phyloP scores from a whole-genome alignment of 805 yeast species.

The Ogataea minuta region DNA sequence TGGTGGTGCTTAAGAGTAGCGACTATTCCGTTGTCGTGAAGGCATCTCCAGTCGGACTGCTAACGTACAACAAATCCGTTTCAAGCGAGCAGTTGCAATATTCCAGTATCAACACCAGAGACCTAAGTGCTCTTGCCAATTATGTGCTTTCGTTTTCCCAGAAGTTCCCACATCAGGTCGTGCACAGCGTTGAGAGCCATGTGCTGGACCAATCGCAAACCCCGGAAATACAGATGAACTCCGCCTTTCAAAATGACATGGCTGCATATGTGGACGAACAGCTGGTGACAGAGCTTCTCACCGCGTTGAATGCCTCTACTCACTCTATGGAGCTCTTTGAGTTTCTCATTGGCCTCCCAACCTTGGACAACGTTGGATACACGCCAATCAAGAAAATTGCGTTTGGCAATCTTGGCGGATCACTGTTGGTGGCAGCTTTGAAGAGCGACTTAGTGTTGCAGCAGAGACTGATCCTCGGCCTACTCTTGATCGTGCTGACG shows the following conservation, averaged over 20 bases:
- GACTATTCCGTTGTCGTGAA: constrained; percentile 36
- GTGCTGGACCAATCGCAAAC: constrained; percentile 37
- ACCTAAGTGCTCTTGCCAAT: constrained; percentile 26
- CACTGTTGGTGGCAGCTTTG: constrained; percentile 22
- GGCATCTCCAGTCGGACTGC: constrained; percentile 34
- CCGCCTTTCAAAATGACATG: constrained; percentile 42
- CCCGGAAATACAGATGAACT: constrained; percentile 35
- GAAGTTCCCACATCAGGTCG: constrained; percentile 37
- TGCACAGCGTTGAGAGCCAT: constrained; percentile 33
- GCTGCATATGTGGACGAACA: constrained; percentile 40
- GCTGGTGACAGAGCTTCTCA: constrained; percentile 38
- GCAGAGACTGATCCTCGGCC: constrained; percentile 24
- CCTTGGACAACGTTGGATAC: constrained; percentile 22
- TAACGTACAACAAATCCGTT: constrained; percentile 27
- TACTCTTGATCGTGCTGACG: constrained; percentile 30
- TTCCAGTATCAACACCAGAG: constrained; percentile 6
- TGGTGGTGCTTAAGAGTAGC: constrained; percentile 36
- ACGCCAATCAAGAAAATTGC: constrained; percentile 20
- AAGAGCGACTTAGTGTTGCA: constrained; percentile 19
- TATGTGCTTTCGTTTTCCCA: constrained; percentile 37
- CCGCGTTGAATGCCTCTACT: constrained; percentile 39
- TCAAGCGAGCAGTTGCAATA: constrained; percentile 8
- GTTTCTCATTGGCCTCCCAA: constrained; percentile 32
- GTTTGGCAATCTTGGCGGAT: constrained; percentile 28
- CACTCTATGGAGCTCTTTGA: constrained; percentile 38